Percentiles rank a stretch among this genome's conserved stretches.
These are phyloP conservation scores for Amanita jacksonii DNA, from an alignment of 768 basidiomycete species.

Conservation along the genomic window DNA sequence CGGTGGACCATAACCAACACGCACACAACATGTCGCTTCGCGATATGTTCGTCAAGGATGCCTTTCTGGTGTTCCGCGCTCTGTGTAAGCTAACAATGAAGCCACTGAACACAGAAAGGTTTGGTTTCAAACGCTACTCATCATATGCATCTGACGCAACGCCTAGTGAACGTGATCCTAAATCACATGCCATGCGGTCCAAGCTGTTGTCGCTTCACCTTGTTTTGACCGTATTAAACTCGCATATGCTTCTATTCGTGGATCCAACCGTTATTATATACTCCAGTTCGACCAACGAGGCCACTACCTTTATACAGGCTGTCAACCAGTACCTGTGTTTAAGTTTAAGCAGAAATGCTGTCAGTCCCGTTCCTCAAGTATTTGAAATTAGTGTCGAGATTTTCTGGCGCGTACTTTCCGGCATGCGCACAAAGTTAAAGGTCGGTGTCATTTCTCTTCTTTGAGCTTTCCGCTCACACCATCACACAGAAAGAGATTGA, in stretches of 20 bases:
- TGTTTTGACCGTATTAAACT: slow-evolving; percentile 83
- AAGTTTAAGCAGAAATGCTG: slow-evolving; percentile 87
- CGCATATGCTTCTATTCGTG: slow-evolving; percentile 84
- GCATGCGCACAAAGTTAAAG: slow-evolving; percentile 94
- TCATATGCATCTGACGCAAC: not conserved
- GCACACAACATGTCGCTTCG: slow-evolving; percentile 53
- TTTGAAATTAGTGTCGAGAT: slow-evolving; percentile 98
- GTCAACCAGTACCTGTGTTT: slow-evolving; percentile 95
- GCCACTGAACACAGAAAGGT: slow-evolving; percentile 90
- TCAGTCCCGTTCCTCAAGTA: slow-evolving; percentile 91
- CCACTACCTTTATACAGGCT: slow-evolving; percentile 85
- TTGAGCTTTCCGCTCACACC: slow-evolving; percentile 9
- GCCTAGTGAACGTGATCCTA: slow-evolving; percentile 86
- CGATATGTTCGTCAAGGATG: slow-evolving; percentile 93
- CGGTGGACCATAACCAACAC: slow-evolving; percentile 24
- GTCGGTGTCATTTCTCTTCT: slow-evolving; percentile 27
- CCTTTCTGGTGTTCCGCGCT: slow-evolving; percentile 94
- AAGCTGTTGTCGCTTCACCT: slow-evolving; percentile 92
- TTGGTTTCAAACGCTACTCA: slow-evolving; percentile 12
- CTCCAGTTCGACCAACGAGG: slow-evolving; percentile 81
- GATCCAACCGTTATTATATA: slow-evolving; percentile 87
- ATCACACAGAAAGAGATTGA: slow-evolving; percentile 90
- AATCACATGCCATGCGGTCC: slow-evolving; percentile 95
- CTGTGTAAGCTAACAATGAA: slow-evolving; percentile 99
- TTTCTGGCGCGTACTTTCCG: slow-evolving; percentile 92